A percentile compares a stretch with the other conserved stretches of the same genome.
Conservation (phyloP, 2,329 filamentous ascomycete species). For the Aspergillus novoparasiticus region DNA sequence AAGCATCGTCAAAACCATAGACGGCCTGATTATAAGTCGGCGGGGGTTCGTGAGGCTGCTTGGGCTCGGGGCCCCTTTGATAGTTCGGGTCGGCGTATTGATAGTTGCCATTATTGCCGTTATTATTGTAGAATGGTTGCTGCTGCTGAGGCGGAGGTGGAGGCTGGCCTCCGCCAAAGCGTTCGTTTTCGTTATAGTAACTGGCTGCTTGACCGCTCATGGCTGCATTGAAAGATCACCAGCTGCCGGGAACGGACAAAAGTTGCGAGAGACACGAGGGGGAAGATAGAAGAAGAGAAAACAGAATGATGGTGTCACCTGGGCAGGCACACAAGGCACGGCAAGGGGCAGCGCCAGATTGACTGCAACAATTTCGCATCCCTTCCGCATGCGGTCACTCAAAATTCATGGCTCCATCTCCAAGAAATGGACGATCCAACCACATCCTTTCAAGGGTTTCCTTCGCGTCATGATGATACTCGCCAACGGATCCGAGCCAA, state of each 20-base stretch:
- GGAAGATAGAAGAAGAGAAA: not conserved
- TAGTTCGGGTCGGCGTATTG: constrained; percentile 16
- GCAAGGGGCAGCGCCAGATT: not conserved
- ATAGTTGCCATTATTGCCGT: constrained; percentile 21
- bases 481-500: constrained; percentile 3
- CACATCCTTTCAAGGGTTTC: not conserved
- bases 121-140: constrained; percentile 19
- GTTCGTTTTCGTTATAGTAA: constrained; percentile 38
- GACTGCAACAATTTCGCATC: not conserved
- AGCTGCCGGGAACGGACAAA: constrained; percentile 1
- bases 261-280: not conserved
- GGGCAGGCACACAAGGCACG: constrained; percentile 1
- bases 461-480: constrained; percentile 8
- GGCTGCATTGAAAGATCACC: constrained; percentile 9
- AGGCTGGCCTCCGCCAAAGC: constrained; percentile 21
- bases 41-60: constrained; percentile 26
- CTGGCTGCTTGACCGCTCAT: constrained; percentile 43
- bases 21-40: constrained; percentile 35
- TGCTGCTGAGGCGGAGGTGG: constrained; percentile 18
- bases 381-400: not conserved
- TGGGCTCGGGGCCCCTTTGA: constrained; percentile 20
- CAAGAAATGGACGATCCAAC: not conserved
- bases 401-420: not conserved
- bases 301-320: not conserved
- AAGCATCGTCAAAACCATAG: constrained; percentile 72